These are phyloP conservation scores for Candida tetrigidarum DNA, from an alignment of 1,139 yeast species.

Conservation along the genomic window DNA sequence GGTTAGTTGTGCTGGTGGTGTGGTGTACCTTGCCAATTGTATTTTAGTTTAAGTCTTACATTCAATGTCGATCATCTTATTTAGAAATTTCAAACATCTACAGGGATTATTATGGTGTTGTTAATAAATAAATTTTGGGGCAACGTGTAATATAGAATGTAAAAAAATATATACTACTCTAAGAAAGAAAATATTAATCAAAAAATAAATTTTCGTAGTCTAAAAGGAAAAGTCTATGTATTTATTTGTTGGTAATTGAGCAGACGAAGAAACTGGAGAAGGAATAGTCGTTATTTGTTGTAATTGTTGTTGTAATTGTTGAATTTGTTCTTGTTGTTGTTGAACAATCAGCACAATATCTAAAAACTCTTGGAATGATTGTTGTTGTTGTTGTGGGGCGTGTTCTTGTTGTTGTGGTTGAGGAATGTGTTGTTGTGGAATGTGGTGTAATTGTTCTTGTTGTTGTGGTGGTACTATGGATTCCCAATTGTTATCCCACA, in stretches of 20 bases:
- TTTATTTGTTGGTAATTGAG: neutral
- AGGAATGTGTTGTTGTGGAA: constrained; percentile 5
- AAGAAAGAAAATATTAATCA: no score
- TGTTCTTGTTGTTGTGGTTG: constrained; percentile 8
- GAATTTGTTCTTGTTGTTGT: constrained; percentile 30
- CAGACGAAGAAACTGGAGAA: constrained; percentile 5
- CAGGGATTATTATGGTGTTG: no score
- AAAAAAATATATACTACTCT: no score
- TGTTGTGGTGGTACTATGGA: constrained; percentile 2
- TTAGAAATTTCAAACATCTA: no score
- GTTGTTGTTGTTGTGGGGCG: constrained; percentile 10
- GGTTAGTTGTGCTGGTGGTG: no score
- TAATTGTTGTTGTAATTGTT: constrained; percentile 29
- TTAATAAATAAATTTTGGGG: no score
- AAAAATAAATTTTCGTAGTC: no score
- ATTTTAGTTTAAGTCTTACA: no score
- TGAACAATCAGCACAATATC: constrained; percentile 18
- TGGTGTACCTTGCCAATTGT: no score
- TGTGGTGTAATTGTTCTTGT: constrained; percentile 10
- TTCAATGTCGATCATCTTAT: no score
- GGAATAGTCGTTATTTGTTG: constrained; percentile 14
- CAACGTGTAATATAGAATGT: no score
- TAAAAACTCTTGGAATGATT: constrained; percentile 8
- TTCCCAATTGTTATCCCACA: constrained; percentile 9
- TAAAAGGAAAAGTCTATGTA: constrained; percentile 4